A percentile compares a stretch with the other conserved stretches of the same genome.
Conservation (phyloP, 352 stramenopile species). For the Aphanomyces invadans region DNA sequence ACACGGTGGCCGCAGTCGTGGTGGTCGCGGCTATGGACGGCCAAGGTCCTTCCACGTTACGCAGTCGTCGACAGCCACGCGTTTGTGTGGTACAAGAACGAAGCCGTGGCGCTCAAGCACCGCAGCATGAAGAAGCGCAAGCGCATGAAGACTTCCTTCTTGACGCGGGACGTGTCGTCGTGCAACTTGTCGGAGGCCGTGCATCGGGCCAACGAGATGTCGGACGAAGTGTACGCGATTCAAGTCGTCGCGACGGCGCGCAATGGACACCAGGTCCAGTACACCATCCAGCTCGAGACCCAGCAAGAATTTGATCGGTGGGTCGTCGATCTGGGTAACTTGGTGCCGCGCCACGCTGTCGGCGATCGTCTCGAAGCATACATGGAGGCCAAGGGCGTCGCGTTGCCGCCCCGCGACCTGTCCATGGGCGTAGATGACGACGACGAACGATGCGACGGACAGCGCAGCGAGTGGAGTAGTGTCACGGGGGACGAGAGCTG, state of each 20-base stretch:
- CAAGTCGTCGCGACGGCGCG: conserved; percentile 53
- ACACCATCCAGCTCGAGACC: conserved; percentile 64
- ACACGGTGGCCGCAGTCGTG: conserved; percentile 46
- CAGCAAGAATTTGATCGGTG: conserved; percentile 76
- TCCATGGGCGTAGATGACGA: not conserved
- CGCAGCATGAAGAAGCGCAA: conserved; percentile 71
- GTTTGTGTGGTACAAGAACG: conserved; percentile 78
- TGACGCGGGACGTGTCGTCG: conserved; percentile 62
- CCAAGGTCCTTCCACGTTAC: conserved; percentile 70
- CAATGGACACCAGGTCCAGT: conserved; percentile 49
- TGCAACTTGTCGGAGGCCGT: conserved; percentile 55
- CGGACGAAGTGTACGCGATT: conserved; percentile 64
- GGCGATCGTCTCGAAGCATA: conserved; percentile 57
- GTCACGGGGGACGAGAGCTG: conserved; percentile 78
- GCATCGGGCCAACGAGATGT: conserved; percentile 76
- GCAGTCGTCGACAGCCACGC: conserved; percentile 65
- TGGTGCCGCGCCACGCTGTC: conserved; percentile 53
- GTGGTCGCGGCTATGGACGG: not conserved
- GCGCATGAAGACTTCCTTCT: conserved; percentile 73
- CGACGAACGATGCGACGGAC: not conserved
- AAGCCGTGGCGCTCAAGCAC: conserved; percentile 71
- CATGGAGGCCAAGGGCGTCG: conserved; percentile 53
- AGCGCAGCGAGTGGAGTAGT: conserved; percentile 68
- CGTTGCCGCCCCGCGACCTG: conserved; percentile 31
- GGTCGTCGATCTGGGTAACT: conserved; percentile 55